Evolutionary conservation across 2,329 filamentous ascomycete species (phyloP).

Genomic region (Fusarium heterosporum): DNA sequence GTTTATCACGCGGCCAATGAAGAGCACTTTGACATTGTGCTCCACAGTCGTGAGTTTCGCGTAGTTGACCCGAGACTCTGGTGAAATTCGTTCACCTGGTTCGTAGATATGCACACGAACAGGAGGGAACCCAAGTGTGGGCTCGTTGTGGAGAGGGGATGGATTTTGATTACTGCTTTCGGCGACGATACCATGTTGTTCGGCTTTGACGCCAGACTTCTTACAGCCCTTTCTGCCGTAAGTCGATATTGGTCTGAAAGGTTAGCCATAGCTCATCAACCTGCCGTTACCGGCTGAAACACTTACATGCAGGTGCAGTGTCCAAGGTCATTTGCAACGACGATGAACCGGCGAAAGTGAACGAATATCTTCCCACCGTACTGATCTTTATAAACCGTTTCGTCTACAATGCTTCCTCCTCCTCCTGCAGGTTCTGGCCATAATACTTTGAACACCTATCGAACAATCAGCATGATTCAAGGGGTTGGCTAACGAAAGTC

Average conservation of each 20-base stretch:
- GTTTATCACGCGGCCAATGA: conserved; percentile 62
- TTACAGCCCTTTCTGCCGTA: conserved; percentile 65
- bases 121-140: conserved; percentile 60
- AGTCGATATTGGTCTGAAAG: conserved; percentile 64
- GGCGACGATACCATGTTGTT: conserved; percentile 66
- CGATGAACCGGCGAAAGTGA: conserved; percentile 66
- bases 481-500: not conserved
- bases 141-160: conserved; percentile 55
- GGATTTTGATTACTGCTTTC: conserved; percentile 51
- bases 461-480: not conserved
- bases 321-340: conserved; percentile 63
- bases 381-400: conserved; percentile 51
- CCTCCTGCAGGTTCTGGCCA: conserved; percentile 65
- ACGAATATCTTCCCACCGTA: conserved; percentile 58
- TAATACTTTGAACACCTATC: conserved; percentile 65
- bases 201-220: conserved; percentile 64
- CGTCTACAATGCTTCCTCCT: conserved; percentile 51
- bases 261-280: conserved; percentile 20
- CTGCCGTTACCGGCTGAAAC: not conserved
- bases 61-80: conserved; percentile 68
- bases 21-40: conserved; percentile 68
- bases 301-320: conserved; percentile 69
- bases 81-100: conserved; percentile 59
- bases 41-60: conserved; percentile 67
- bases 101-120: conserved; percentile 59